Conservation (phyloP, 129 eudicot genomes). For the Pittosporum tobira region DNA sequence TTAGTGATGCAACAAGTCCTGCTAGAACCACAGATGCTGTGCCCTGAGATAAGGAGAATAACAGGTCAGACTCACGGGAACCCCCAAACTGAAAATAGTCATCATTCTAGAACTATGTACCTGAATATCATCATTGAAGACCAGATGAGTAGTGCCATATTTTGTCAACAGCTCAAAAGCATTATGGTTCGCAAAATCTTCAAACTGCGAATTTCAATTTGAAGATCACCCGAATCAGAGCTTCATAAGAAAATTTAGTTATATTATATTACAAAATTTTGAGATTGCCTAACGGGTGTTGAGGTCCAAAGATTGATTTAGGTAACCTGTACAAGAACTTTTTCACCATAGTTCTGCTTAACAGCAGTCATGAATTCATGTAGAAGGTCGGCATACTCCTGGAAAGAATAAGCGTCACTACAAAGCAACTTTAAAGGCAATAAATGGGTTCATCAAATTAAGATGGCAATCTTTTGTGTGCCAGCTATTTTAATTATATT, state of each 20-base stretch:
- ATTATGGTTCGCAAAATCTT: slow-evolving; percentile 88
- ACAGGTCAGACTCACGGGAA: slow-evolving; percentile 9
- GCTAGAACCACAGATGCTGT: slow-evolving; percentile 86
- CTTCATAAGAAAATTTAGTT: slow-evolving; percentile 3
- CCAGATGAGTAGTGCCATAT: slow-evolving; percentile 63
- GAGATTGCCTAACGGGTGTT: too few species aligned
- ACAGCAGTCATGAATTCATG: slow-evolving; percentile 83
- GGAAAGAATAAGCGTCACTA: slow-evolving; percentile 4
- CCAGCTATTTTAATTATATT: not conserved
- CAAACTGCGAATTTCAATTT: slow-evolving; percentile 41
- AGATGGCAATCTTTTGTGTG: slow-evolving; percentile 5
- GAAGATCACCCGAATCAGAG: slow-evolving; percentile 10
- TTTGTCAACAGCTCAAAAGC: slow-evolving; percentile 76
- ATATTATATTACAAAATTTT: not conserved
- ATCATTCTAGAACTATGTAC: slow-evolving; percentile 23
- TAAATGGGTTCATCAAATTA: not conserved
- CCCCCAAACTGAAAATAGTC: not conserved
- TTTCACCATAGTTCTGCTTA: slow-evolving; percentile 83
- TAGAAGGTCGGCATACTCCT: slow-evolving; percentile 70
- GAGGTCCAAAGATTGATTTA: not conserved
- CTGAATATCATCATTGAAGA: slow-evolving; percentile 90
- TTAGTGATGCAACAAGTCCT: slow-evolving; percentile 78
- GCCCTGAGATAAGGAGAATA: slow-evolving; percentile 39
- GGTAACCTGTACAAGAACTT: slow-evolving; percentile 76
- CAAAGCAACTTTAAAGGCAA: not conserved